A percentile compares a stretch with the other conserved stretches of the same genome.
phyloP scores from a whole-genome alignment of 2,329 filamentous ascomycete species.

The Plenodomus biglobosus region DNA sequence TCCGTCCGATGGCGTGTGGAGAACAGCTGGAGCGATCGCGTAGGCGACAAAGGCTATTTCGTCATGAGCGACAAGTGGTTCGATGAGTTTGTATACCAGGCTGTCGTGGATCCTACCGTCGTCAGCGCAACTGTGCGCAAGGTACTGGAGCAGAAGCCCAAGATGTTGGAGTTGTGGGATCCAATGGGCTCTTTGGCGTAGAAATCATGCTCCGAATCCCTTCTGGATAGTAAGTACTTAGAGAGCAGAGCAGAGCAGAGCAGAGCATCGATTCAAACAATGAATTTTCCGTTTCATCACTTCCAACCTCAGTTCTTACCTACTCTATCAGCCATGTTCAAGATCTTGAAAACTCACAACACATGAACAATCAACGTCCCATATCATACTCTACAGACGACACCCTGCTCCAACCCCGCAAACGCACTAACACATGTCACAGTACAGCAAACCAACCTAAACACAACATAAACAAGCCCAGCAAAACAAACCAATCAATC shows the following conservation, averaged over 20 bases:
- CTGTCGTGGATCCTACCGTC: constrained; percentile 71
- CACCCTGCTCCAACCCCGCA: too few species aligned
- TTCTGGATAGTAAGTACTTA: too few species aligned
- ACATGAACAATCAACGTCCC: too few species aligned
- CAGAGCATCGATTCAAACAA: too few species aligned
- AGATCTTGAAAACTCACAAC: too few species aligned
- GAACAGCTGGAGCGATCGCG: constrained; percentile 75
- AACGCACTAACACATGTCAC: too few species aligned
- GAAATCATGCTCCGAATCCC: background rate
- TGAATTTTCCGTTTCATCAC: too few species aligned
- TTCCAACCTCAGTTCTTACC: too few species aligned
- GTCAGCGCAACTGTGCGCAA: constrained; percentile 65
- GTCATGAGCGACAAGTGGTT: constrained; percentile 77
- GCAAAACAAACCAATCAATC: background rate
- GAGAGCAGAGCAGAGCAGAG: too few species aligned
- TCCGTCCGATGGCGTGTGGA: constrained; percentile 81
- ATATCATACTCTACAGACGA: too few species aligned
- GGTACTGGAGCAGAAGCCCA: constrained; percentile 69
- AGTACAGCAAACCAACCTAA: too few species aligned
- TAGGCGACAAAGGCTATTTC: constrained; percentile 80
- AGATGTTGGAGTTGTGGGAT: constrained; percentile 69
- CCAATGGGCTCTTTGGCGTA: constrained; percentile 72
- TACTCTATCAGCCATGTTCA: too few species aligned
- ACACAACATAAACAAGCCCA: background rate
- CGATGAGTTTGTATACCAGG: constrained; percentile 77